Conservation (phyloP, 768 basidiomycete genomes). For the Clitopilus hobsonii region DNA sequence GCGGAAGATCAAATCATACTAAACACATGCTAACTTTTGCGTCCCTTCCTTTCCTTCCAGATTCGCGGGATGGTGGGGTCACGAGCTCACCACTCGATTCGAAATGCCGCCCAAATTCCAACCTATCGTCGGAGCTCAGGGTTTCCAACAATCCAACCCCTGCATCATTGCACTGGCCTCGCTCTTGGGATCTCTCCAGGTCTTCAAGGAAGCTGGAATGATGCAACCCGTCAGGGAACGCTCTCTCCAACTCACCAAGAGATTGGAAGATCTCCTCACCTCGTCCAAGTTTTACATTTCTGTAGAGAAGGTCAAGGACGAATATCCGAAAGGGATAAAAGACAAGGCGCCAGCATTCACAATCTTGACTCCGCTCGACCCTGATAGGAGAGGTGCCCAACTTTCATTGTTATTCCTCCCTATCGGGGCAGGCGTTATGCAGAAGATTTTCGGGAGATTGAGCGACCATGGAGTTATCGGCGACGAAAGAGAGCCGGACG, state of each 20-base stretch:
- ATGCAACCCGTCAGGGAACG: conserved; percentile 64
- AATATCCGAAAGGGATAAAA: conserved; percentile 18
- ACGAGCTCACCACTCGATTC: conserved; percentile 83
- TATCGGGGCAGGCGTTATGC: conserved; percentile 60
- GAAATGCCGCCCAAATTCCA: conserved; percentile 81
- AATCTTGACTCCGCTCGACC: conserved; percentile 82
- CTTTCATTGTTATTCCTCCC: conserved; percentile 82
- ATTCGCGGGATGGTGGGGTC: conserved; percentile 98
- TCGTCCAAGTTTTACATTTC: conserved; percentile 62
- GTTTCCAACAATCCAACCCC: conserved; percentile 96
- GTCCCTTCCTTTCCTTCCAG: conserved; percentile 34
- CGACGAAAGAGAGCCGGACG: conserved; percentile 88
- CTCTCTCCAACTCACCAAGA: conserved; percentile 63
- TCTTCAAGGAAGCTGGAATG: conserved; percentile 79
- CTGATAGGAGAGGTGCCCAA: conserved; percentile 75
- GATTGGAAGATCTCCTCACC: conserved; percentile 61
- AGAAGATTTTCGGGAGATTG: conserved; percentile 56
- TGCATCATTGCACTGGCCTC: conserved; percentile 75
- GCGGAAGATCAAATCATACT: conserved; percentile 1
- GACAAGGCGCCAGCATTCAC: conserved; percentile 56
- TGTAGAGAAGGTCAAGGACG: conserved; percentile 25
- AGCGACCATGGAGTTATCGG: conserved; percentile 76
- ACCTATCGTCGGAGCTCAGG: conserved; percentile 86
- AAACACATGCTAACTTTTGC: conserved; percentile 1
- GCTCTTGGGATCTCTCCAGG: conserved; percentile 76